These are phyloP conservation scores for Ogataea nakhonphanomensis DNA, from an alignment of 805 yeast genomes.

Conservation along the genomic window DNA sequence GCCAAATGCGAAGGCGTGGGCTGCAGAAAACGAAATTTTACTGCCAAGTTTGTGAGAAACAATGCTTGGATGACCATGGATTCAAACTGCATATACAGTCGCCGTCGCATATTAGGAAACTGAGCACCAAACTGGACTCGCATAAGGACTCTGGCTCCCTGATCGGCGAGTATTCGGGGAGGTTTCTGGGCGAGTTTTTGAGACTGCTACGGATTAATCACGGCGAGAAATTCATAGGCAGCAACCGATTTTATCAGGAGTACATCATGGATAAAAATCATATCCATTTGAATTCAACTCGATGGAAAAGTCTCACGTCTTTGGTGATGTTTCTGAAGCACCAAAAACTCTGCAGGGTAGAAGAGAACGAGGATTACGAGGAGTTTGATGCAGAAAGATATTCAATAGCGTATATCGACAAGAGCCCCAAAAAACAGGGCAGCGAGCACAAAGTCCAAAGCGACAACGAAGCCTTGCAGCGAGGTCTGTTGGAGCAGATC, in stretches of 20 bases:
- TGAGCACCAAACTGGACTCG: conserved; percentile 43
- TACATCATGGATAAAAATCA: conserved; percentile 80
- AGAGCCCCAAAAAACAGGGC: conserved; percentile 41
- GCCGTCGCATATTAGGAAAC: conserved; percentile 67
- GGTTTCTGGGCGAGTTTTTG: conserved; percentile 64
- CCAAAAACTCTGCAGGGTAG: conserved; percentile 53
- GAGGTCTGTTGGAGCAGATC: conserved; percentile 52
- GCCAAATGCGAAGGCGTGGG: conserved; percentile 77
- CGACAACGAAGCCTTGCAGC: conserved; percentile 46
- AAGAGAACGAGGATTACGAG: conserved; percentile 35
- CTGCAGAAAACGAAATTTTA: conserved; percentile 82
- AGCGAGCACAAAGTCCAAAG: conserved; percentile 37
- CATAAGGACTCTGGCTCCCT: conserved; percentile 29
- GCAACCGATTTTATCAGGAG: conserved; percentile 87
- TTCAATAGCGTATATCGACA: conserved; percentile 50
- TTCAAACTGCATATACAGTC: conserved; percentile 84
- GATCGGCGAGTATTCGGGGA: conserved; percentile 55
- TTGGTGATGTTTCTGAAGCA: conserved; percentile 62
- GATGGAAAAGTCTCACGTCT: conserved; percentile 66
- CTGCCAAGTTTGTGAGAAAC: conserved; percentile 89
- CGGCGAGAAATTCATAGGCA: conserved; percentile 76
- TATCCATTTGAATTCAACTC: conserved; percentile 87
- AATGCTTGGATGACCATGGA: conserved; percentile 95
- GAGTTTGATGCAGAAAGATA: conserved; percentile 34
- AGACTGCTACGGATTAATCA: conserved; percentile 60